Percentiles rank a stretch among this genome's conserved stretches.
Evolutionary conservation across 2,329 filamentous ascomycete species (phyloP).

Genomic region (Pseudocercospora musae): DNA sequence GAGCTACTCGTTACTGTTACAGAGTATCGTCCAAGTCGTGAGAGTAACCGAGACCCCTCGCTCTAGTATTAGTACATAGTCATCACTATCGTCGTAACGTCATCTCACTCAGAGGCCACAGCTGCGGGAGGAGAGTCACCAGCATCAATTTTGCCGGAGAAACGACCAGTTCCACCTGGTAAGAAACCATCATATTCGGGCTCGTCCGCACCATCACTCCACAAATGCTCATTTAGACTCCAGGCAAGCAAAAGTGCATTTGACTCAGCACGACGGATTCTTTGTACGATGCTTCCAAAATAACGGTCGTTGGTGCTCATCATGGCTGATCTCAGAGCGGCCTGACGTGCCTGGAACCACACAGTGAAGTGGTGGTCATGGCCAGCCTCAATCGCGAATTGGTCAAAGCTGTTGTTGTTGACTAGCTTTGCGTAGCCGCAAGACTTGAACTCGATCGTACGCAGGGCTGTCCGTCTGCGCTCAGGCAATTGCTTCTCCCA

Average conservation of each 20-base stretch:
- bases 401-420: conserved; percentile 32
- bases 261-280: conserved; percentile 35
- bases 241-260: conserved; percentile 30
- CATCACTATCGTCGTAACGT: background rate
- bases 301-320: conserved; percentile 36
- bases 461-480: conserved; percentile 35
- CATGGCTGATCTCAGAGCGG: conserved; percentile 37
- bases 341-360: conserved; percentile 34
- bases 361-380: conserved; percentile 16
- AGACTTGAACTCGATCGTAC: conserved; percentile 53
- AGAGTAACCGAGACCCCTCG: background rate
- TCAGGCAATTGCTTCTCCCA: conserved; percentile 26
- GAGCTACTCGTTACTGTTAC: background rate
- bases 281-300: conserved; percentile 41
- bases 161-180: conserved; percentile 42
- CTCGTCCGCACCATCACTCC: conserved; percentile 34
- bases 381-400: conserved; percentile 33
- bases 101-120: background rate
- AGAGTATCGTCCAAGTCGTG: background rate
- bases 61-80: background rate
- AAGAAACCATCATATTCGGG: conserved; percentile 42
- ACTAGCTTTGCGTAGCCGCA: conserved; percentile 58
- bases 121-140: background rate
- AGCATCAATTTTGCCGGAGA: conserved; percentile 30
- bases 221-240: conserved; percentile 27